Percentiles rank a stretch among this genome's conserved stretches.
phyloP scores from a whole-genome alignment of 176 grass and related monocot species.

The Cenchrus fungigraminus region DNA sequence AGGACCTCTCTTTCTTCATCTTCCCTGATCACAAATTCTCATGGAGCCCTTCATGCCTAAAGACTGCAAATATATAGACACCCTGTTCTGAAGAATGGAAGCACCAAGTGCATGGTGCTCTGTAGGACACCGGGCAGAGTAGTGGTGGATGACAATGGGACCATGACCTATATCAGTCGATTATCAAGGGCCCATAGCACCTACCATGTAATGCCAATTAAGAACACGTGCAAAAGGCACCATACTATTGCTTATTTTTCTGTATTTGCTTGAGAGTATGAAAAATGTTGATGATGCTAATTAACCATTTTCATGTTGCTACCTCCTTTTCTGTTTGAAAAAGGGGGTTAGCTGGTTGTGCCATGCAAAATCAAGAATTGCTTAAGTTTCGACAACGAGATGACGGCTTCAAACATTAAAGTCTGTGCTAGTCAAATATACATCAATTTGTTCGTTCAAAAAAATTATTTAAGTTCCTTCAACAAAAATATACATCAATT shows the following conservation, averaged over 20 bases:
- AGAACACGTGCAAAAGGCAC: not conserved
- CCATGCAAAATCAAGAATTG: not conserved
- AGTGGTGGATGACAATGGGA: not conserved
- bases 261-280: not conserved
- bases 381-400: no score
- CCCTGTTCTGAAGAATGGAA: not conserved
- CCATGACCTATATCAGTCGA: not conserved
- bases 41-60: not conserved
- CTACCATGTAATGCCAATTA: no score
- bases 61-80: constrained; percentile 6
- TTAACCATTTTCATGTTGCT: no score
- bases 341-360: no score
- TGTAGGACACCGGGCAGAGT: not conserved
- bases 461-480: no score
- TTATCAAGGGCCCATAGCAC: not conserved
- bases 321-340: no score
- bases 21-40: not conserved
- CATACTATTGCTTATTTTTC: not conserved
- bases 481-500: no score
- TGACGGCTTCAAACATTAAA: no score
- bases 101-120: not conserved
- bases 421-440: no score
- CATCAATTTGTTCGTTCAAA: no score
- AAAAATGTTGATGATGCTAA: not conserved
- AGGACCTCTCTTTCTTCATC: constrained; percentile 31